Evolutionary conservation across 768 basidiomycete species (phyloP).

Genomic region (Lyophyllum semitale): DNA sequence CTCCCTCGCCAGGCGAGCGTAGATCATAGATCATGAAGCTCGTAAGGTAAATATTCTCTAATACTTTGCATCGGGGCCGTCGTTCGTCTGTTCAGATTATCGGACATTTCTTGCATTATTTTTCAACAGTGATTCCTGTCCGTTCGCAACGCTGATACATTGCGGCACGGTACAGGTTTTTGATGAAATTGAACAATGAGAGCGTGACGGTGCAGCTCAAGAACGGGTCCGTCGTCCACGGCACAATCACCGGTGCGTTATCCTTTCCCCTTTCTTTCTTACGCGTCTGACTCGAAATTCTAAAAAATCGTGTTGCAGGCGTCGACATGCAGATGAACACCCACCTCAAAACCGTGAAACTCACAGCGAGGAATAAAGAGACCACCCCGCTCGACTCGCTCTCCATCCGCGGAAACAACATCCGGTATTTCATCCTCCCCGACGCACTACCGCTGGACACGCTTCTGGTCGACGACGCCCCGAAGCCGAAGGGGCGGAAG

Average conservation of each 20-base stretch:
- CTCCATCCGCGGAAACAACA: conserved; percentile 94
- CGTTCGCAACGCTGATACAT: conserved; percentile 14
- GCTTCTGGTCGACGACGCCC: conserved; percentile 95
- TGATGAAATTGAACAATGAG: conserved; percentile 99
- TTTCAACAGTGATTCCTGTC: conserved; percentile 3
- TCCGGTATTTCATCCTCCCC: conserved; percentile 96
- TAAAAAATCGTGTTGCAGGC: conserved; percentile 46
- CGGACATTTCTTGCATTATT: neutral
- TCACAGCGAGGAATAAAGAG: conserved; percentile 90
- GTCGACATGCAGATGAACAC: conserved; percentile 99
- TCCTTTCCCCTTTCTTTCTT: conserved; percentile 1
- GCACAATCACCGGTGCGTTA: conserved; percentile 90
- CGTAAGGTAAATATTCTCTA: conserved; percentile 57
- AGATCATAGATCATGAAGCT: conserved; percentile 65
- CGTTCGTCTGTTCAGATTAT: neutral
- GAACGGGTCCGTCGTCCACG: conserved; percentile 93
- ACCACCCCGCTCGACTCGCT: conserved; percentile 85
- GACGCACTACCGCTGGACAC: conserved; percentile 97
- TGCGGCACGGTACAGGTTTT: conserved; percentile 60
- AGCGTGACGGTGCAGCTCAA: conserved; percentile 98
- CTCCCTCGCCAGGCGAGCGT: neutral
- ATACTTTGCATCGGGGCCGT: neutral
- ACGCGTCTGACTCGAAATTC: conserved; percentile 2
- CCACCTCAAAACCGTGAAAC: conserved; percentile 95
- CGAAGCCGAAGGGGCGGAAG: conserved; percentile 91